These are phyloP conservation scores for Termitomyces sp. DNA, from an alignment of 1,284 basidiomycete species.

Conservation along the genomic window DNA sequence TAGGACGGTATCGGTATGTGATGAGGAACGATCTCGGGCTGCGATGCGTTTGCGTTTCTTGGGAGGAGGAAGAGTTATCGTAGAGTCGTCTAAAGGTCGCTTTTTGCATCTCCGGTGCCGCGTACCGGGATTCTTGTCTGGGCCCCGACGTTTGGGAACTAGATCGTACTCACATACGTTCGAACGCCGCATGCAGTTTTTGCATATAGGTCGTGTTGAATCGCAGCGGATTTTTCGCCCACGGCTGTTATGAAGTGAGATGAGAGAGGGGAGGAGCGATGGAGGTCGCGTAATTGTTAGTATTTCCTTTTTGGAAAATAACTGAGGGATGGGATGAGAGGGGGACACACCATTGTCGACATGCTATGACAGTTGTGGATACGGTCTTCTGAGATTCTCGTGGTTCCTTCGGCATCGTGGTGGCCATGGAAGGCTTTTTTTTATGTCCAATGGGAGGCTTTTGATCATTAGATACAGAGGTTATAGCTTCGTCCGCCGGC, in stretches of 20 bases:
- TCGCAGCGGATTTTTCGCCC: constrained; percentile 80
- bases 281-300: constrained; percentile 25
- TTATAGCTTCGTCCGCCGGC: constrained; percentile 29
- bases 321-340: constrained; percentile 21
- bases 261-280: constrained; percentile 19
- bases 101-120: constrained; percentile 78
- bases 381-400: constrained; percentile 49
- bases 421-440: constrained; percentile 29
- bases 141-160: constrained; percentile 73
- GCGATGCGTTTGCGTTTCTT: constrained; percentile 56
- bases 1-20: constrained; percentile 25
- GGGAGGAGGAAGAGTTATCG: constrained; percentile 28
- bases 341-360: constrained; percentile 54
- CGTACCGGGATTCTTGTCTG: constrained; percentile 77
- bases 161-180: constrained; percentile 75
- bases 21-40: constrained; percentile 22
- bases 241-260: constrained; percentile 42
- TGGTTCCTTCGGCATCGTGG: constrained; percentile 21
- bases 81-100: constrained; percentile 53
- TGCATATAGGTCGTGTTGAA: constrained; percentile 71
- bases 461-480: constrained; percentile 33
- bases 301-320: constrained; percentile 35
- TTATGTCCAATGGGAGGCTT: constrained; percentile 34
- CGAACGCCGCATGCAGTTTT: constrained; percentile 70
- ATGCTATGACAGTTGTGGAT: constrained; percentile 65